Base-by-base conservation (phyloP, 495 filamentous ascomycete genomes). In the Melanomma pulvis-pyrius region DNA sequence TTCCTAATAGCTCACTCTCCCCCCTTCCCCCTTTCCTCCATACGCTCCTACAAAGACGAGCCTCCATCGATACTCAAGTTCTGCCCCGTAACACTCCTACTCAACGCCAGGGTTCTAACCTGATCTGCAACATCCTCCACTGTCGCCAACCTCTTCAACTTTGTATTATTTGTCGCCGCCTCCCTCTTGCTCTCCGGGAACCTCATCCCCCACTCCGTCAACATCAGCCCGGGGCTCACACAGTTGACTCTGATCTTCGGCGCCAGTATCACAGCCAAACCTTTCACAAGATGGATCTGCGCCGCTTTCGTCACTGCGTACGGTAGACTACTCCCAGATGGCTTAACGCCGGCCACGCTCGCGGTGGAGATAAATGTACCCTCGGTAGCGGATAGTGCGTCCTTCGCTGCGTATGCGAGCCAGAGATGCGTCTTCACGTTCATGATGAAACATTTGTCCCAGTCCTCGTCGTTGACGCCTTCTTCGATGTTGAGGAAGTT, bases 361-460 rank as follows among this genome's bases (percentile, higher is more conserved):
- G 83, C 82, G 0, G 82, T 84, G 1, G 78, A 79, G 58, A 87
- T 78, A 63, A 87, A 85, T 3, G 76, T 74, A 8, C 84, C 84
- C 53, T 82, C 80, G 8, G 72, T 77, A 53, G 78, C 73, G 11
- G 83, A 80, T 19, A 86, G 76, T 29, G 81, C 62, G 24, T 76
- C 72, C 67, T 76, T 77, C 1, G 79, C 76, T 0, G 80, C 82
- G 26, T 84, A 79, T 70, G 84, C 79, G 7, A 87, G 74, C 77
- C 78, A 86, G 29, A 87, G 71, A 56, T 85, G 83, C 13, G 76
- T 78, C 70, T 87, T 87, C 28, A 87, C 83, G 62, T 87, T 87
- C 75, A 85, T 80, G 47, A 79, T 78, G 69, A 83, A 86, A 63
- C 81, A 82, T 19, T 60, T 65, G 59, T 87, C 83, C 84, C 83